Percentiles rank a stretch among this genome's conserved stretches.
Evolutionary conservation across 1,139 yeast genomes (phyloP).

Genomic region (Lodderomyces pseudojiufengensis): DNA sequence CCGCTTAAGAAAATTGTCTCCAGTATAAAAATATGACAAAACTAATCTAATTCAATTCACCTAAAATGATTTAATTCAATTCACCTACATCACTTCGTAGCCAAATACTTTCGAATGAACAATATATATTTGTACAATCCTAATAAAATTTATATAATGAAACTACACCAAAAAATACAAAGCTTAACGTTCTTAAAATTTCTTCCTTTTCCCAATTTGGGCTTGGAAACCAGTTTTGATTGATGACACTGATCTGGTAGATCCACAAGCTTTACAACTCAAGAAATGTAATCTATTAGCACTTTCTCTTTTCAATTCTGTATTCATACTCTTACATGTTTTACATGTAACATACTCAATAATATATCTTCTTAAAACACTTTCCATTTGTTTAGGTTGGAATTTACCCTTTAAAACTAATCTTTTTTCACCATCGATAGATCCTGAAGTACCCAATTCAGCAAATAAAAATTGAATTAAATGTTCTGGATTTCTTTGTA

Average conservation of each 20-base stretch:
- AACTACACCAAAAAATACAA: no score
- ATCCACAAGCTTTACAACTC: conserved; percentile 98
- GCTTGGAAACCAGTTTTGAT: conserved; percentile 99
- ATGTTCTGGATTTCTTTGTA: conserved; percentile 97
- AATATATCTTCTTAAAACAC: conserved; percentile 92
- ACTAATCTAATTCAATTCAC: no score
- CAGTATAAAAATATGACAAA: conserved; percentile 6
- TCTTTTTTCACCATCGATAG: conserved; percentile 96
- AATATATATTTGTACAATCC: no score
- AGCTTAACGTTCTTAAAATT: conserved; percentile 19
- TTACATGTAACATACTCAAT: conserved; percentile 97
- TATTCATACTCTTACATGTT: conserved; percentile 97
- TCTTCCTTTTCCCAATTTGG: conserved; percentile 77
- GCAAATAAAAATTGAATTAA: conserved; percentile 95
- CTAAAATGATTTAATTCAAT: no score
- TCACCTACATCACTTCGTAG: no score
- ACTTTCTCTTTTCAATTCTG: conserved; percentile 90
- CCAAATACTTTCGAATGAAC: no score
- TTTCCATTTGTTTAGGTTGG: conserved; percentile 96
- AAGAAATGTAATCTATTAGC: conserved; percentile 95
- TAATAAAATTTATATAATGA: no score
- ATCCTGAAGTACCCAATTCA: conserved; percentile 98
- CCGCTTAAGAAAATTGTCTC: conserved; percentile 48
- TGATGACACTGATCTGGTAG: conserved; percentile 93
- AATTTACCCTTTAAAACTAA: conserved; percentile 96